Conservation (phyloP, 352 stramenopile species). For the Peronosclerospora sorghi region DNA sequence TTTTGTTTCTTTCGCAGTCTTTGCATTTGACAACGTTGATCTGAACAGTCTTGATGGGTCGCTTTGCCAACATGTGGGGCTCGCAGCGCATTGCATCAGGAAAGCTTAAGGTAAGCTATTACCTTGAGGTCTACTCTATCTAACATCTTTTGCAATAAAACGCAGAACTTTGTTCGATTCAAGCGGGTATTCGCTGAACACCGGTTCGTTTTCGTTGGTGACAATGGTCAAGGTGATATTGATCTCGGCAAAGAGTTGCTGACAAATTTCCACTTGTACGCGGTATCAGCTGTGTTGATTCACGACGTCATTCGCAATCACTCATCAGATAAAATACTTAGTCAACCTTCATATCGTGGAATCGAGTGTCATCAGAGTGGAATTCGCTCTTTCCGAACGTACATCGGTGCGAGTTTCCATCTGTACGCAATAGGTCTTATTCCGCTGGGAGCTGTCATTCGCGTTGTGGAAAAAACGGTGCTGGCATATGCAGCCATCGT, state of each 20-base stretch:
- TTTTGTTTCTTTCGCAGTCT: neutral
- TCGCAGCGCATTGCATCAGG: conserved; percentile 51
- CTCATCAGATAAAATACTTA: conserved; percentile 12
- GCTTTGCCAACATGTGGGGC: conserved; percentile 51
- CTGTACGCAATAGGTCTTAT: conserved; percentile 45
- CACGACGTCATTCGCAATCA: conserved; percentile 78
- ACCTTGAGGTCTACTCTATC: neutral
- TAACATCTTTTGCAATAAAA: no score
- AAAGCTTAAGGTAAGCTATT: conserved; percentile 43
- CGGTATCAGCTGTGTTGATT: conserved; percentile 54
- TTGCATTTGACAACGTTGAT: neutral
- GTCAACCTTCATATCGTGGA: conserved; percentile 40
- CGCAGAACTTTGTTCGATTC: conserved; percentile 66
- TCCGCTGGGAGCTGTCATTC: conserved; percentile 35
- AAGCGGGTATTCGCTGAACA: conserved; percentile 62
- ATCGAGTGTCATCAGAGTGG: conserved; percentile 51
- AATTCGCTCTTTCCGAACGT: conserved; percentile 65
- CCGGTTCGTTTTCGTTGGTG: conserved; percentile 69
- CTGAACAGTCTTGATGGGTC: conserved; percentile 53
- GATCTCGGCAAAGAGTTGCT: conserved; percentile 66
- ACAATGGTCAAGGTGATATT: conserved; percentile 77
- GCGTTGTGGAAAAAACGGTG: conserved; percentile 51
- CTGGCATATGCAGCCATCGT: conserved; percentile 41
- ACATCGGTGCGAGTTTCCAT: conserved; percentile 60
- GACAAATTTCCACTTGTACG: conserved; percentile 34